A percentile compares a stretch with the other conserved stretches of the same genome.
Evolutionary conservation across 805 yeast species (phyloP).

Genomic region (Yarrowia sp.): DNA sequence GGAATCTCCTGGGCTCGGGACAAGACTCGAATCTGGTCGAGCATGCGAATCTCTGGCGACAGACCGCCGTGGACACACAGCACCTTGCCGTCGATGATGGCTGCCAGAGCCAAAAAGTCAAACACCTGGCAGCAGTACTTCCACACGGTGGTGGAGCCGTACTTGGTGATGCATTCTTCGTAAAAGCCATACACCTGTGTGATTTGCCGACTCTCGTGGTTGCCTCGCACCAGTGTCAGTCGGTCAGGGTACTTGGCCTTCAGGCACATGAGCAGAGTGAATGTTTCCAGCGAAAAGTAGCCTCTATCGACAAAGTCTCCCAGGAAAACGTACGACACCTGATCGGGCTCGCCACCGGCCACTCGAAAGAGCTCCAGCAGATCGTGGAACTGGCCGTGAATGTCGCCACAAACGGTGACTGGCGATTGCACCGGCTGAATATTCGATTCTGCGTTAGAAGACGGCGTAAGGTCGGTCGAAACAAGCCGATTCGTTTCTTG

Average conservation of each 20-base stretch:
- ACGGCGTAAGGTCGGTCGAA: background rate
- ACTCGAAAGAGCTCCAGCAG: slow-evolving; percentile 86
- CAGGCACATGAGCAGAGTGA: slow-evolving; percentile 89
- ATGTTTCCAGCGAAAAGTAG: slow-evolving; percentile 92
- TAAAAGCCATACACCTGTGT: slow-evolving; percentile 99
- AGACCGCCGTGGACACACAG: slow-evolving; percentile 97
- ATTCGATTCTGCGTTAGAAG: slow-evolving; percentile 65
- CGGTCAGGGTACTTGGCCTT: slow-evolving; percentile 86
- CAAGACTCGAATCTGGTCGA: slow-evolving; percentile 92
- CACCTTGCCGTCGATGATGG: slow-evolving; percentile 92
- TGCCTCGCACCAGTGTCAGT: slow-evolving; percentile 93
- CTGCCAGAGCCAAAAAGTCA: slow-evolving; percentile 92
- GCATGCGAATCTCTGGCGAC: slow-evolving; percentile 96
- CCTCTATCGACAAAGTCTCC: slow-evolving; percentile 99
- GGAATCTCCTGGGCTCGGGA: slow-evolving; percentile 98
- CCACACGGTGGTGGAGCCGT: slow-evolving; percentile 96
- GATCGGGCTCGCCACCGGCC: slow-evolving; percentile 90
- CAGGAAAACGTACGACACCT: slow-evolving; percentile 80
- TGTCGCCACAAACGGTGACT: slow-evolving; percentile 94
- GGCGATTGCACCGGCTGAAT: slow-evolving; percentile 94
- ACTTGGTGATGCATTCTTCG: slow-evolving; percentile 91
- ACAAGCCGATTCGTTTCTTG: too few relatives aligned
- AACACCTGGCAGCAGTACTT: slow-evolving; percentile 95
- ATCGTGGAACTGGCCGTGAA: slow-evolving; percentile 98
- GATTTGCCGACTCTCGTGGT: slow-evolving; percentile 95